Conservation (phyloP, 495 filamentous ascomycete genomes). For the Podospora sp. region DNA sequence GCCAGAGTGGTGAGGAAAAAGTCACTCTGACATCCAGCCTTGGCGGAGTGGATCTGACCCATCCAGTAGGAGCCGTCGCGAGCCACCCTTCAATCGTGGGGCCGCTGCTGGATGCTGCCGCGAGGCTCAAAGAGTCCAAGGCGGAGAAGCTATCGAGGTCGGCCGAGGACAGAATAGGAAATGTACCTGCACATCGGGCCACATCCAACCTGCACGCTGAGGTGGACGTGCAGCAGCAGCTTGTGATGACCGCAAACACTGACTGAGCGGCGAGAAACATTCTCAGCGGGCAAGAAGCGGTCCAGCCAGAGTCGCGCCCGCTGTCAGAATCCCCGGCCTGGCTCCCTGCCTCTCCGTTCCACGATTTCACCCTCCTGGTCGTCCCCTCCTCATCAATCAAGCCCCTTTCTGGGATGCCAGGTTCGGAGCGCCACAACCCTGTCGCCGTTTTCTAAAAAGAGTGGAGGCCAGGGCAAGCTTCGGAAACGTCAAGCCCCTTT, state of each 20-base stretch:
- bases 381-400: neutral
- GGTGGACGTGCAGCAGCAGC: constrained; percentile 21
- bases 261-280: neutral
- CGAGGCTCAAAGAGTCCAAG: constrained; percentile 9
- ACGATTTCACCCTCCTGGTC: neutral
- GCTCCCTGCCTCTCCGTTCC: neutral
- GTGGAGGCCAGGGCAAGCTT: neutral
- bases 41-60: neutral
- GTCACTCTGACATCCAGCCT: neutral
- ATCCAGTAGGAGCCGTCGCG: neutral
- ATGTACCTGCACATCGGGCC: constrained; percentile 33
- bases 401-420: neutral
- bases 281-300: neutral
- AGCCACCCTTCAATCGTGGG: neutral
- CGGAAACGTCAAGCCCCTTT: constrained; percentile 21
- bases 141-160: neutral
- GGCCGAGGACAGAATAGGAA: constrained; percentile 27
- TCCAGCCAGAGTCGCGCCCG: too few relatives aligned
- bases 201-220: constrained; percentile 19
- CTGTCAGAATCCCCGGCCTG: neutral
- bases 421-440: neutral
- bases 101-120: neutral
- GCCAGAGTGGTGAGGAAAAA: neutral
- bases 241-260: neutral
- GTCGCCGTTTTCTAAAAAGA: neutral